Base-by-base conservation (phyloP, 208 protist genomes). In the Crithidia bombi region DNA sequence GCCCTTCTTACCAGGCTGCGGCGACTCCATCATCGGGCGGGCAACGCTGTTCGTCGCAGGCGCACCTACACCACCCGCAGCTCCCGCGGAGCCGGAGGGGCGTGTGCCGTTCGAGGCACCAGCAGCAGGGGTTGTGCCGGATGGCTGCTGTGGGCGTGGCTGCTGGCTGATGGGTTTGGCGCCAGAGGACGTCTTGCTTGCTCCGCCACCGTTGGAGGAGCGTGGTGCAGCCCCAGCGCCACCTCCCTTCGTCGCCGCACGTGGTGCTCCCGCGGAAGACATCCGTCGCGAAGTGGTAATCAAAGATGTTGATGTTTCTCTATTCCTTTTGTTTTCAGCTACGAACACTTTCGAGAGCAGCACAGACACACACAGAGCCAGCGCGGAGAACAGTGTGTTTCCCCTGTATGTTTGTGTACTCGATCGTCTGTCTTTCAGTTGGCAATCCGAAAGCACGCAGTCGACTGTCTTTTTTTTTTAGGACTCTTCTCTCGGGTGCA, bases 101-200 rank as follows among this genome's bases (percentile, higher is more conserved):
- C 47, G 63, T 25, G 4, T 38, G 36, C 46, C 63, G 38, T 33
- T 21, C 21, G 49, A 36, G 50, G 28, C 49, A 7, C 35, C 47
- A 3, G 32, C 50, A 2, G 63, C 50, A 30, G 61, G 12, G 1
- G 61, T 33, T 11, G 59, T 32, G 21, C 9, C 30, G 26, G 52
- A 7, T 6, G 58, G 36, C 50, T 49, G 50, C 21, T 47, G 41
- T 4, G 30, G 21, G 21, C 23, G 23, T 28, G 50, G n/a, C 56
- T 62, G 56, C 38, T 62, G 35, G 23, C 36, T 62, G 43, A 63
- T 14, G 25, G 59, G 68, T 17, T 47, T 38, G 2, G 68, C 59
- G 36, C 50, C 58, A 10, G 30, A n/a, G 4, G 63, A 36, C 38
- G 50, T 39, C 26, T 33, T 25, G 5, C 44, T 28, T 30, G 39